Percentiles rank a stretch among this genome's conserved stretches.
These are phyloP conservation scores for Pestalotiopsis sp. DNA, from an alignment of 2,329 filamentous ascomycete genomes.

Conservation along the genomic window DNA sequence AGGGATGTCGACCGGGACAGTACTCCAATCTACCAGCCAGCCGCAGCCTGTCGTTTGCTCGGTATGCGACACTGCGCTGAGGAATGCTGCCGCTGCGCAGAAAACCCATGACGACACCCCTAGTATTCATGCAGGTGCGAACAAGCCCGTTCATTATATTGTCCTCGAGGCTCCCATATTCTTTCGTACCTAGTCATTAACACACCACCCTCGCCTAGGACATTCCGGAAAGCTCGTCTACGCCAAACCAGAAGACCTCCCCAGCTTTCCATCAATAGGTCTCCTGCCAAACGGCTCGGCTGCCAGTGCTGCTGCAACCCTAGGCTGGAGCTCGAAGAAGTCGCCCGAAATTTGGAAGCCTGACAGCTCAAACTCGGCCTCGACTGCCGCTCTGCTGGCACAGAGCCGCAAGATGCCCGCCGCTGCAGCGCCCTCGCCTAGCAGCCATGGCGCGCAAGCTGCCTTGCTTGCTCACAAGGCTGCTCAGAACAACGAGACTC, in stretches of 20 bases:
- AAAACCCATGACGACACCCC: conserved; percentile 11
- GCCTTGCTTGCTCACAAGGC: conserved; percentile 68
- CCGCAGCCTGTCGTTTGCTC: conserved; percentile 3
- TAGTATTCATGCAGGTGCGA: conserved; percentile 6
- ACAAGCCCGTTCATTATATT: conserved; percentile 6
- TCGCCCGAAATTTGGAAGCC: conserved; percentile 69
- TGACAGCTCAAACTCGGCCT: conserved; percentile 60
- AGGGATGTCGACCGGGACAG: conserved; percentile 12
- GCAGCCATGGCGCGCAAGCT: conserved; percentile 72
- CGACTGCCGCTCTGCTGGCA: conserved; percentile 33
- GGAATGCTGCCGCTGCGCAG: background rate
- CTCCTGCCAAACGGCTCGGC: conserved; percentile 60
- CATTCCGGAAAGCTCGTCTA: conserved; percentile 62
- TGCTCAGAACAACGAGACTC: conserved; percentile 52
- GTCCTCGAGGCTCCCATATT: background rate
- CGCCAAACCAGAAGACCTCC: conserved; percentile 72
- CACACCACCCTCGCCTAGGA: conserved; percentile 15
- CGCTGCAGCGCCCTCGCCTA: conserved; percentile 65
- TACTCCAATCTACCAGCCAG: background rate
- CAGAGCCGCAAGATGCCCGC: conserved; percentile 38
- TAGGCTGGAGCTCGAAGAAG: conserved; percentile 74
- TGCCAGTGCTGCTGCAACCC: conserved; percentile 72
- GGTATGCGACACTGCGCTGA: background rate
- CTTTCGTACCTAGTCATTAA: background rate
- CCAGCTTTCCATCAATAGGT: conserved; percentile 72